These are phyloP conservation scores for Pichia sp. DNA, from an alignment of 1,139 yeast genomes.

Conservation along the genomic window DNA sequence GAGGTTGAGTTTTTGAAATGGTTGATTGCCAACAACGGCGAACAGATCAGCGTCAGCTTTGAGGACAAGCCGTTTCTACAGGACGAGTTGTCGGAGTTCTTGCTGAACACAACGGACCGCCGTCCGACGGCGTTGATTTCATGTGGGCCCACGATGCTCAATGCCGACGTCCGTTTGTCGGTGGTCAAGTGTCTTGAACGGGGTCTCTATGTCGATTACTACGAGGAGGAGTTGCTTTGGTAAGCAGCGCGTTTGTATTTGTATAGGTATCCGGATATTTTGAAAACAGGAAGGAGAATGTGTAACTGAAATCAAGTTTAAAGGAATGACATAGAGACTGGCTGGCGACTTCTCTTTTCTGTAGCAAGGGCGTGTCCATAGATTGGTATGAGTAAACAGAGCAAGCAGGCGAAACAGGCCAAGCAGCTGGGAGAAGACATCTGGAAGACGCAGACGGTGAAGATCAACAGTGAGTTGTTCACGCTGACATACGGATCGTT, in stretches of 20 bases:
- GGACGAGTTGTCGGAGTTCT: constrained; percentile 18
- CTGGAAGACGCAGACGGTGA: constrained; percentile 87
- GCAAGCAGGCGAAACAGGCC: constrained; percentile 9
- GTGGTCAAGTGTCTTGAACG: constrained; percentile 28
- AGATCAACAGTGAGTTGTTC: constrained; percentile 87
- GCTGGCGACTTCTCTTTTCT: background rate
- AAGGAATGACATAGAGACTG: too few species aligned
- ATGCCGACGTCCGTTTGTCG: constrained; percentile 31
- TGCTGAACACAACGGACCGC: constrained; percentile 19
- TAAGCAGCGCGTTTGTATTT: constrained; percentile 13
- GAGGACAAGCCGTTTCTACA: constrained; percentile 26
- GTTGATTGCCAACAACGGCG: constrained; percentile 18
- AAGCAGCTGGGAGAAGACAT: constrained; percentile 68
- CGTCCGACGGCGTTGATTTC: constrained; percentile 31
- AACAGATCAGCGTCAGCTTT: constrained; percentile 21
- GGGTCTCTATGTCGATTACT: constrained; percentile 31
- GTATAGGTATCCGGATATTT: background rate
- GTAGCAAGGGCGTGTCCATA: background rate
- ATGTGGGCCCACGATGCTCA: constrained; percentile 34
- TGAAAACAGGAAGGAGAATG: background rate
- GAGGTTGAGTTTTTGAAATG: constrained; percentile 18
- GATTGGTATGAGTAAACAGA: constrained; percentile 3
- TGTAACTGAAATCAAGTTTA: background rate
- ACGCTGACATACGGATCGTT: constrained; percentile 91
- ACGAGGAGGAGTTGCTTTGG: constrained; percentile 37